Evolutionary conservation across 345 rosid genomes (phyloP).

Genomic region (Citrus maxima): DNA sequence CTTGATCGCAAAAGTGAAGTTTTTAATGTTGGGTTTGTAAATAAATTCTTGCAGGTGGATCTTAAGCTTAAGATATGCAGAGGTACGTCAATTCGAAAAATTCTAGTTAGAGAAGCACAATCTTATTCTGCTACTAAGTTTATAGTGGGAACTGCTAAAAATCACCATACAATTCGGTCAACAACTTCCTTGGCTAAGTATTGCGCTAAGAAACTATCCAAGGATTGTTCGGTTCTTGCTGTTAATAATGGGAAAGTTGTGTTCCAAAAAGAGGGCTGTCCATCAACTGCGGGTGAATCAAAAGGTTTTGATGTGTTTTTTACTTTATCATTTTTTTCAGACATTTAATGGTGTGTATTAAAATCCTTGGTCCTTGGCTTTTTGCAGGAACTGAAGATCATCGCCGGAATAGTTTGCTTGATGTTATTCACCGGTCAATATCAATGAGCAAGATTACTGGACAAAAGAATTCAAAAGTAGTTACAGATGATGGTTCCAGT

Average conservation of each 20-base stretch:
- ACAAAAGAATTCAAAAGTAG: conserved; percentile 41
- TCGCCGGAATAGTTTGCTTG: conserved; percentile 44
- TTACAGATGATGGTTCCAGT: conserved; percentile 31
- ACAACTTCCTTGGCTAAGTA: conserved; percentile 77
- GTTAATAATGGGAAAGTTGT: conserved; percentile 72
- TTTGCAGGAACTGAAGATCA: conserved; percentile 48
- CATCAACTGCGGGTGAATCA: conserved; percentile 23
- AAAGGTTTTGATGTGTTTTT: conserved; percentile 35
- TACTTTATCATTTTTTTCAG: neutral
- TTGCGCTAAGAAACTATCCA: conserved; percentile 67
- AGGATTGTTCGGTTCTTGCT: conserved; percentile 58
- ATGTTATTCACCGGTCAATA: conserved; percentile 51
- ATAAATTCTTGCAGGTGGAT: conserved; percentile 60
- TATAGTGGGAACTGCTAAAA: conserved; percentile 59
- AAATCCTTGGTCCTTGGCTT: conserved; percentile 3
- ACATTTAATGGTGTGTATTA: neutral
- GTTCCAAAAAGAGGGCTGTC: conserved; percentile 61
- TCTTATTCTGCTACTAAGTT: conserved; percentile 56
- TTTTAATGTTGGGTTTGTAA: neutral
- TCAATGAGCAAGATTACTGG: conserved; percentile 33
- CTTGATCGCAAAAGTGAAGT: neutral
- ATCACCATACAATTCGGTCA: conserved; percentile 53
- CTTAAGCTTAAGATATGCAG: conserved; percentile 90
- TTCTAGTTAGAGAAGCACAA: conserved; percentile 77
- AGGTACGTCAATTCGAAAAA: conserved; percentile 59